Evolutionary conservation across 805 yeast species (phyloP), one percentile per base, ranked within the genome.

Genomic region (Candida vartiovaarae): DNA sequence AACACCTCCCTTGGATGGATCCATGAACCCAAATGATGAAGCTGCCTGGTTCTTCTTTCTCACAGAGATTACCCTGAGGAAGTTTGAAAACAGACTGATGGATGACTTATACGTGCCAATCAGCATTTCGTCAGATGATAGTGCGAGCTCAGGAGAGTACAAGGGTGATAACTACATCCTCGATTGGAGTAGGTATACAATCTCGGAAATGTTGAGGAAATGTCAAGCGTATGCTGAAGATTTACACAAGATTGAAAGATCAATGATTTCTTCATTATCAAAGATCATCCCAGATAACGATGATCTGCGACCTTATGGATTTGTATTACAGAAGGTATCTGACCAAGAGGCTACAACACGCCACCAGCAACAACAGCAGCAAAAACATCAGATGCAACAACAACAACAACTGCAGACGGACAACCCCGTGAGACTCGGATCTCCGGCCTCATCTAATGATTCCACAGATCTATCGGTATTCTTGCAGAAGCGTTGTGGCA

Each of bases 21-120:
- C 53, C 1, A n/a, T 46, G 38, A 46, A 40, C 10, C 24, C 46
- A 1, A 39, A 34, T 20, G 59, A 55, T 26, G 57, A 56, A 36
- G 40, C 49, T 6, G 45, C 56, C 30, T 56, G 61, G 59, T 52
- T 56, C 42, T 56, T 42, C 40, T 52, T 47, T 34, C 35, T 56
- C 3, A 56, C 61, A 3, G 61, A 55, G 39, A 52, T 56, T 15
- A 49, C 51, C 5, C 38, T 56, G 27, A 40, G 61, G 39, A 55
- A 50, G 38, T 36, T 56, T 26, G 61, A 56, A 32, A 56, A 56
- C 38, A 48, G 52, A 28, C 36, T 56, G 24, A 33, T 56, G 11
- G 55, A 56, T 46, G 58, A 55, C 8, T 48, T 55, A 28, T 56
- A 50, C 40, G 45, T 45, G 1, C 58, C 58, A 3, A 26, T 42